phyloP scores from a whole-genome alignment of 1,284 basidiomycete genomes.

The Earliella scabrosa region DNA sequence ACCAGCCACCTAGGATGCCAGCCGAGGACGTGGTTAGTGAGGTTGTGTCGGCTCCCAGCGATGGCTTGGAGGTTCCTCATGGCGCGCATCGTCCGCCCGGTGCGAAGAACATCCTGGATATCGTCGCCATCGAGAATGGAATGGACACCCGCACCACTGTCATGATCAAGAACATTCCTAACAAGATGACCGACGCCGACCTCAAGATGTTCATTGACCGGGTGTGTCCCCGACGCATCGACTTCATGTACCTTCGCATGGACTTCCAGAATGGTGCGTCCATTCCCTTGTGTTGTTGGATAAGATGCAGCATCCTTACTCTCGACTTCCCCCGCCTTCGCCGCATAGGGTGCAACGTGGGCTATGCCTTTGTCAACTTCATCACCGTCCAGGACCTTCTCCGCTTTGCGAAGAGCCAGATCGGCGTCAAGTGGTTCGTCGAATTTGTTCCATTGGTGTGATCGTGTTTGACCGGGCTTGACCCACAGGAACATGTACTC shows the following conservation, averaged over 20 bases:
- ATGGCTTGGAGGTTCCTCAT: too few relatives aligned
- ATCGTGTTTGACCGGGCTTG: too few relatives aligned
- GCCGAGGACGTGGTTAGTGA: not conserved
- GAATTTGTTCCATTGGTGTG: too few relatives aligned
- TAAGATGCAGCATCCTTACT: too few relatives aligned
- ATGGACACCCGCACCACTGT: constrained; percentile 82
- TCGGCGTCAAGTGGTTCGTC: constrained; percentile 77
- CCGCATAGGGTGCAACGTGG: constrained; percentile 86
- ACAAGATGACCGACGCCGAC: constrained; percentile 84
- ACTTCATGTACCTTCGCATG: constrained; percentile 86
- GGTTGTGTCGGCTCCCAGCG: too few relatives aligned
- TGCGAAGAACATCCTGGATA: constrained; percentile 71
- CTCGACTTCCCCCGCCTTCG: too few relatives aligned
- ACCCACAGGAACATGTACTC: constrained; percentile 80
- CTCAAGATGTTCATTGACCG: constrained; percentile 69
- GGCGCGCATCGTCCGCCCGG: constrained; percentile 31
- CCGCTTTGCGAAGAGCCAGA: constrained; percentile 69
- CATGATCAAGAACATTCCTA: constrained; percentile 90
- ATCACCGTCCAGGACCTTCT: constrained; percentile 77
- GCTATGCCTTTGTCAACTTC: constrained; percentile 89
- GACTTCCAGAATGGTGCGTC: constrained; percentile 77
- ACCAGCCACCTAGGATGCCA: not conserved
- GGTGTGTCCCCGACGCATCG: constrained; percentile 71
- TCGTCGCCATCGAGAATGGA: constrained; percentile 73
- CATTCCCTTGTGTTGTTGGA: not conserved